Evolutionary conservation across 1,139 yeast genomes (phyloP).

Genomic region (Schizosaccharomyces versatilis): DNA sequence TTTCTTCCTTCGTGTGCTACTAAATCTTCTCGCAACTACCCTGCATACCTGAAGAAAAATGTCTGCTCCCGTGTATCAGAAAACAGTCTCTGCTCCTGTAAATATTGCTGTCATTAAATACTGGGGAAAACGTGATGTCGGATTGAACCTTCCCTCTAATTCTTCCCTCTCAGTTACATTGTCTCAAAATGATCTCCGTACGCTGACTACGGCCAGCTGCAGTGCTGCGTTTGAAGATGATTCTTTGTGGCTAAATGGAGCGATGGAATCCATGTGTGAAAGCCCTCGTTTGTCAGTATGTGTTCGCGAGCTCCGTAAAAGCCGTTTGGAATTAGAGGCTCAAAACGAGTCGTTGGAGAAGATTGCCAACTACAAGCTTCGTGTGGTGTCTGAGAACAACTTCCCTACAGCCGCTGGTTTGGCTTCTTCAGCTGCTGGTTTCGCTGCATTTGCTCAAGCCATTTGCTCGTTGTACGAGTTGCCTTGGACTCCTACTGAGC

Average conservation of each 20-base stretch:
- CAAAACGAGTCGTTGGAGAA: conserved; percentile 36
- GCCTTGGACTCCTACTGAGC: conserved; percentile 60
- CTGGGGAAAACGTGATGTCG: conserved; percentile 92
- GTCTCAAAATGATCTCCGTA: conserved; percentile 70
- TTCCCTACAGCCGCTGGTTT: conserved; percentile 98
- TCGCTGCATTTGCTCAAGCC: conserved; percentile 81
- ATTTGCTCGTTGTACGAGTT: conserved; percentile 62
- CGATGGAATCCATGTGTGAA: conserved; percentile 33
- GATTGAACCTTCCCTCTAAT: conserved; percentile 78
- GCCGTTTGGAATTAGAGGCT: conserved; percentile 32
- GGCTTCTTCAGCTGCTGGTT: conserved; percentile 95
- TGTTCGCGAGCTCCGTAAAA: conserved; percentile 45
- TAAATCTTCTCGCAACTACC: too few relatives aligned
- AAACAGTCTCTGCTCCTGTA: conserved; percentile 89
- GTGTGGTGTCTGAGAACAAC: conserved; percentile 80
- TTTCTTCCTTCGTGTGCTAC: too few relatives aligned
- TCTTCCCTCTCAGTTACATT: conserved; percentile 86
- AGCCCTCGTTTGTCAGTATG: conserved; percentile 64
- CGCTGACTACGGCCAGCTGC: conserved; percentile 73
- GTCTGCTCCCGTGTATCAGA: conserved; percentile 26
- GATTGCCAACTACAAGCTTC: conserved; percentile 43
- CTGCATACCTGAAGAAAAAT: not conserved
- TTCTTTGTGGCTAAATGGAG: conserved; percentile 63
- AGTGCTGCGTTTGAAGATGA: conserved; percentile 35
- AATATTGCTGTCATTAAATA: conserved; percentile 91